Base-by-base conservation (phyloP, 805 yeast genomes). In the Pachysolen tannophilus region DNA sequence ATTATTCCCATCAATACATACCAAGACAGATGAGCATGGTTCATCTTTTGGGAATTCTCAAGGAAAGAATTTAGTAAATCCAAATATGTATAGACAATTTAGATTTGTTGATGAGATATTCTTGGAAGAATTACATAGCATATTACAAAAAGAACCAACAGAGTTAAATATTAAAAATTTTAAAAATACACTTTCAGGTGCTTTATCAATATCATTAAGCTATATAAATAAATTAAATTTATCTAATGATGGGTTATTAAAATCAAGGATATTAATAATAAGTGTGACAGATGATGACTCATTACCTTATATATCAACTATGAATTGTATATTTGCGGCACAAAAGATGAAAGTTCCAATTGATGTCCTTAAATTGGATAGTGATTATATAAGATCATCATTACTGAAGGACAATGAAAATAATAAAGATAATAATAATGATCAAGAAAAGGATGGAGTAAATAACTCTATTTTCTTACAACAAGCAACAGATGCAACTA, bases 301-400 rank as follows among this genome's bases (percentile, higher is more conserved):
- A 5, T 64, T 85, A 34, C 85, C 84, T 39, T 94, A 92, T 55
- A 84, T 90, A 29, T 83, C 97, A 4, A 78, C 86, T 29, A 92
- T 92, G 97, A 92, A 92, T 56, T 72, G 92, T 40, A 90, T 92
- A 20, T 92, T 92, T 60, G 90, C 97, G 0, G 95, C 97, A 1
- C 96, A 92, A 46, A 90, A 88, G 56, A 72, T 82, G 82, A 80
- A 78, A 47, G 75, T 88, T 13, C 82, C 96, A 2, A 77, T 92
- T 16, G 97, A 92, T 55, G 88, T 88, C 9, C 90, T 94, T 41
- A 87, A 88, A 49, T 61, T 92, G 20, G 81, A 81, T 1, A 45
- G 50, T 23, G n/a, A n/a, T n/a, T n/a, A n/a, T n/a, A n/a, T n/a
- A n/a, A n/a, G n/a, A n/a, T n/a, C n/a, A n/a, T n/a, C n/a, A n/a